These are phyloP conservation scores for Lipomyces yamanashiensis DNA, from an alignment of 805 yeast species.

Conservation along the genomic window DNA sequence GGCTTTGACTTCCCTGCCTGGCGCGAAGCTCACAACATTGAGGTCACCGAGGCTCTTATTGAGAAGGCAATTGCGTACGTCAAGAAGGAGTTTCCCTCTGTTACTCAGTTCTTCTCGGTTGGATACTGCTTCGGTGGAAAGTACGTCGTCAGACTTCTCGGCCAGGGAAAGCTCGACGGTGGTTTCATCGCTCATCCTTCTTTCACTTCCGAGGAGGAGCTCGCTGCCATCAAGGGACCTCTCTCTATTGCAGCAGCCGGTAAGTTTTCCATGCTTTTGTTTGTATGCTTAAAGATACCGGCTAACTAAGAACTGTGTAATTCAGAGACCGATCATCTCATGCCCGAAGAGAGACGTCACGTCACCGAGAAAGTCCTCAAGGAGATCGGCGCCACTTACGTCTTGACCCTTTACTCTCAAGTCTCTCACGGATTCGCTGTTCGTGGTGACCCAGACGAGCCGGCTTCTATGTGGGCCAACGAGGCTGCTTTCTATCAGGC, in stretches of 20 bases:
- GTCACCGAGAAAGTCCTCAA: slow-evolving; percentile 62
- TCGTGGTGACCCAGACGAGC: slow-evolving; percentile 69
- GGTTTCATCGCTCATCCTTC: slow-evolving; percentile 82
- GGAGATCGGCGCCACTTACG: slow-evolving; percentile 60
- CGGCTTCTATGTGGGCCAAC: slow-evolving; percentile 63
- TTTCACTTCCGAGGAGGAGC: slow-evolving; percentile 65
- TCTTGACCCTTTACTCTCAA: slow-evolving; percentile 63
- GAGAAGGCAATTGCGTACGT: slow-evolving; percentile 52
- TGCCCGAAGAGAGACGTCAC: slow-evolving; percentile 65
- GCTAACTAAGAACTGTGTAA: not conserved
- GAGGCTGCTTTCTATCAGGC: slow-evolving; percentile 59
- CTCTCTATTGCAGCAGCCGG: slow-evolving; percentile 73
- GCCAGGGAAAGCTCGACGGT: slow-evolving; percentile 45
- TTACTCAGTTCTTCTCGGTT: slow-evolving; percentile 52
- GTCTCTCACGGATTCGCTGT: slow-evolving; percentile 77
- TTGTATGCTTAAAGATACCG: too few relatives aligned
- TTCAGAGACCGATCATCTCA: slow-evolving; percentile 58
- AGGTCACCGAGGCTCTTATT: slow-evolving; percentile 52
- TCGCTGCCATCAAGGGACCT: slow-evolving; percentile 64
- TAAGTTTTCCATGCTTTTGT: slow-evolving; percentile 39
- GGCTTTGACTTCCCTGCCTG: slow-evolving; percentile 46
- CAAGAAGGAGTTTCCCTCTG: slow-evolving; percentile 48
- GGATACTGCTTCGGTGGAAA: slow-evolving; percentile 85
- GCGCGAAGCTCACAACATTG: slow-evolving; percentile 53
- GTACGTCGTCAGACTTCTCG: slow-evolving; percentile 56